Evolutionary conservation across 805 yeast genomes (phyloP).

Genomic region (Saccharomycopsis oosterbeekiorum): DNA sequence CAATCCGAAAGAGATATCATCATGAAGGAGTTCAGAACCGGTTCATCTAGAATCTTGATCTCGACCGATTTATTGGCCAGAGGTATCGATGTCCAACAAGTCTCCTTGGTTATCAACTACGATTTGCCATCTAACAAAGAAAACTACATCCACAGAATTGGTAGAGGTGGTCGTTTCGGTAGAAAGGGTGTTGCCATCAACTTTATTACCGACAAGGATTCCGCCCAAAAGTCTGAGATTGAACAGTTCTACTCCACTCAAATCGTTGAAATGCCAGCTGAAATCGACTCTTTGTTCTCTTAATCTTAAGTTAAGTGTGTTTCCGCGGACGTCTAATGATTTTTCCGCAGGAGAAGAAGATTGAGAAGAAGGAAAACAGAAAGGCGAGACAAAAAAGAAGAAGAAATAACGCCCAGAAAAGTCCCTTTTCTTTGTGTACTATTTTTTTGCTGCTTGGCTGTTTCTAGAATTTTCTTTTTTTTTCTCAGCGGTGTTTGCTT

Average conservation of each 20-base stretch:
- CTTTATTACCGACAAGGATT: slow-evolving; percentile 77
- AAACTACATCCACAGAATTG: slow-evolving; percentile 94
- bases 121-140: slow-evolving; percentile 86
- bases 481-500: background rate
- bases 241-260: slow-evolving; percentile 85
- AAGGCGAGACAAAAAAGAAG: too few species aligned
- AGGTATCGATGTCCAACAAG: slow-evolving; percentile 97
- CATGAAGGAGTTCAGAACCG: slow-evolving; percentile 93
- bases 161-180: slow-evolving; percentile 98
- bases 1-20: slow-evolving; percentile 90
- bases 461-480: background rate
- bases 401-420: background rate
- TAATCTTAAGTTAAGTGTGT: background rate
- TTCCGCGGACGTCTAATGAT: background rate
- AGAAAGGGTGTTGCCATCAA: slow-evolving; percentile 97
- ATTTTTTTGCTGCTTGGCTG: background rate
- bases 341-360: background rate
- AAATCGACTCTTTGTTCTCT: slow-evolving; percentile 25
- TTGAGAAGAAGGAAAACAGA: too few species aligned
- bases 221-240: slow-evolving; percentile 65
- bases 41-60: slow-evolving; percentile 85
- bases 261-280: slow-evolving; percentile 89
- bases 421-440: background rate
- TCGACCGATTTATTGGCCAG: slow-evolving; percentile 95
- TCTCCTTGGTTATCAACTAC: slow-evolving; percentile 87